These are phyloP conservation scores for Quercus engelmannii DNA, from an alignment of 306 rosid genomes.

Conservation along the genomic window DNA sequence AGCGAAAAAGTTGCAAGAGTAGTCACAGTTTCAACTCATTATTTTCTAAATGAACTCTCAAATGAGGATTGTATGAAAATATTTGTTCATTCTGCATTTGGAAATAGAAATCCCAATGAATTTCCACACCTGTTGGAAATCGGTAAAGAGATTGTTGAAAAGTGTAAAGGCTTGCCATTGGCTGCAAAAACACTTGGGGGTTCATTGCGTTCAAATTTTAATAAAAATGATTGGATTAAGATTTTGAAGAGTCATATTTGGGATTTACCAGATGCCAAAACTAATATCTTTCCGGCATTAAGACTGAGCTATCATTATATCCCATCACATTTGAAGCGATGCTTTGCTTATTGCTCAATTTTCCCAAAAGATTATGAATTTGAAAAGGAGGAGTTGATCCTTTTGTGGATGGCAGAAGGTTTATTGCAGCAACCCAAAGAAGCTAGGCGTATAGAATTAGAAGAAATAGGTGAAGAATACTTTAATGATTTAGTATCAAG, in stretches of 20 bases:
- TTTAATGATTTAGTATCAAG: conserved; percentile 14
- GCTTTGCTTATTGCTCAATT: conserved; percentile 40
- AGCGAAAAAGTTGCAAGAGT: conserved; percentile 10
- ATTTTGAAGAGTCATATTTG: conserved; percentile 15
- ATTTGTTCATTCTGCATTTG: conserved; percentile 16
- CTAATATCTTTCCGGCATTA: conserved; percentile 6
- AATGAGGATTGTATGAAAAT: conserved; percentile 17
- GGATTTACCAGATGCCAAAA: neutral
- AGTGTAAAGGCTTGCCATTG: conserved; percentile 29
- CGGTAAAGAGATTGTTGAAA: conserved; percentile 8
- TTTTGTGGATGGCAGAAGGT: too few species aligned
- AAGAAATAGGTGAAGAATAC: conserved; percentile 20
- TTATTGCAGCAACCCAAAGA: too few species aligned
- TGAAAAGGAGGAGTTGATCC: too few species aligned
- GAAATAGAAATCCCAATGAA: neutral
- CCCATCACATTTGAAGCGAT: conserved; percentile 18
- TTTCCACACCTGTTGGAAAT: neutral
- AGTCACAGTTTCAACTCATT: neutral
- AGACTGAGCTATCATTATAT: conserved; percentile 25
- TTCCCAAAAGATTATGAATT: conserved; percentile 20
- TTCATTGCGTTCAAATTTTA: conserved; percentile 6
- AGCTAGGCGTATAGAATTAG: neutral
- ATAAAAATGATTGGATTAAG: conserved; percentile 10
- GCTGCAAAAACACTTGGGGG: conserved; percentile 31
- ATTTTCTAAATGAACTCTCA: neutral